Evolutionary conservation across 2,329 filamentous ascomycete genomes (phyloP).

Genomic region (Pseudocercospora musae): DNA sequence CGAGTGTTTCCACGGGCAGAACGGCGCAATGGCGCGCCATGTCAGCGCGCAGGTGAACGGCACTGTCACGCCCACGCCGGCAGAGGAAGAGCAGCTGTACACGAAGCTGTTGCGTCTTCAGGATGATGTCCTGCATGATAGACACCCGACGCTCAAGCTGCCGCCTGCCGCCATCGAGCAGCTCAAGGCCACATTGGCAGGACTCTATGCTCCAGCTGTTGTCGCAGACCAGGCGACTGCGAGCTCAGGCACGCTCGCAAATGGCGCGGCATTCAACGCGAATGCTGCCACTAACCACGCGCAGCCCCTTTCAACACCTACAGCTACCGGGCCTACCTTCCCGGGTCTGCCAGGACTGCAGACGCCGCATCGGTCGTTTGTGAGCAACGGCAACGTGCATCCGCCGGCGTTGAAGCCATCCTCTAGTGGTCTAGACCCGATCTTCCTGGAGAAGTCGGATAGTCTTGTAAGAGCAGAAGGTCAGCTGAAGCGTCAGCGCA

Average conservation of each 20-base stretch:
- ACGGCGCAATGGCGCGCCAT: constrained; percentile 21
- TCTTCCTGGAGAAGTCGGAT: constrained; percentile 82
- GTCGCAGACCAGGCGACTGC: constrained; percentile 8
- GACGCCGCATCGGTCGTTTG: constrained; percentile 5
- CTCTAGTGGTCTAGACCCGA: constrained; percentile 66
- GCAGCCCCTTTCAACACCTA: constrained; percentile 15
- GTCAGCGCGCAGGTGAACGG: constrained; percentile 17
- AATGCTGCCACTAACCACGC: constrained; percentile 25
- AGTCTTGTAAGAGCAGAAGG: constrained; percentile 78
- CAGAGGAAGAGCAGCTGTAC: constrained; percentile 51
- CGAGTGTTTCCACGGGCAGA: constrained; percentile 8
- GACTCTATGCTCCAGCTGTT: constrained; percentile 7
- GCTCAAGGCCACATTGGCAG: constrained; percentile 26
- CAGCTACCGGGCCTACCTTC: constrained; percentile 6
- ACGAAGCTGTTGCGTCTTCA: constrained; percentile 76
- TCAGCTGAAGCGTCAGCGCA: constrained; percentile 71
- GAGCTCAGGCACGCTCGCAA: constrained; percentile 13
- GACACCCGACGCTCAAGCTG: constrained; percentile 61
- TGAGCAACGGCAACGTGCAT: constrained; percentile 12
- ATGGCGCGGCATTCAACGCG: constrained; percentile 20
- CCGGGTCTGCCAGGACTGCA: constrained; percentile 27
- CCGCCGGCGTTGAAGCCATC: constrained; percentile 18
- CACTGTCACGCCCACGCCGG: constrained; percentile 21
- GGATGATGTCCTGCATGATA: constrained; percentile 76
- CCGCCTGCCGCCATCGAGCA: constrained; percentile 51